These are phyloP conservation scores for Blumeria graminis DNA, from an alignment of 2,329 filamentous ascomycete genomes.

Conservation along the genomic window DNA sequence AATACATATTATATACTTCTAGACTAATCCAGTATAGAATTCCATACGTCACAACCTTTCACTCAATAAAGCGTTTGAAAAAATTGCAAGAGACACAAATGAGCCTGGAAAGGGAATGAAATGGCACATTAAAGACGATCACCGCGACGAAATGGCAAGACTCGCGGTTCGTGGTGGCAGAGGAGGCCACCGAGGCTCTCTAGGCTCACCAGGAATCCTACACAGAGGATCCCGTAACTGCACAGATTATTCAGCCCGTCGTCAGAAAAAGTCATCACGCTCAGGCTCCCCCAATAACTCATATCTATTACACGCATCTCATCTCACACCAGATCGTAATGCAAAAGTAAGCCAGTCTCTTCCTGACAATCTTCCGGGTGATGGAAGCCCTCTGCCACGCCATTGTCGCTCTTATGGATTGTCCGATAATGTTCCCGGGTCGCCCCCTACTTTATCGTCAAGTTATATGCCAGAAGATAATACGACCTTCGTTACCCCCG, in stretches of 20 bases:
- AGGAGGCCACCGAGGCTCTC: constrained; percentile 41
- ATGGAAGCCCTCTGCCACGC: constrained; percentile 37
- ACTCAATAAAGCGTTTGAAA: constrained; percentile 81
- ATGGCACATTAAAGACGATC: constrained; percentile 76
- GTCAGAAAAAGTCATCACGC: constrained; percentile 28
- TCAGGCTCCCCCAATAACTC: constrained; percentile 20
- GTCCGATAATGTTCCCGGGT: constrained; percentile 28
- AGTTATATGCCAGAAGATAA: constrained; percentile 37
- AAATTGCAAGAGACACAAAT: constrained; percentile 74
- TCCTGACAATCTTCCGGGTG: constrained; percentile 15
- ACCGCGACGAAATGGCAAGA: constrained; percentile 63
- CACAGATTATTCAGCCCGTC: constrained; percentile 28
- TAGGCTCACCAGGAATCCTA: constrained; percentile 31
- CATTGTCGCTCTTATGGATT: constrained; percentile 23
- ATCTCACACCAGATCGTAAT: constrained; percentile 33
- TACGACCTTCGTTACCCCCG: constrained; percentile 42
- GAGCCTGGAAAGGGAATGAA: constrained; percentile 99
- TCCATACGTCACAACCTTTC: constrained; percentile 94
- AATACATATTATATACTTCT: background rate
- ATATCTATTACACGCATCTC: constrained; percentile 8
- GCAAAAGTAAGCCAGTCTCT: constrained; percentile 15
- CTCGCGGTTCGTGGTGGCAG: constrained; percentile 28
- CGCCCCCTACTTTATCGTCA: constrained; percentile 32
- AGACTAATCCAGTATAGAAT: constrained; percentile 29
- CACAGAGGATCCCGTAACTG: constrained; percentile 12